Conservation (phyloP, 768 basidiomycete species). For the Galerina sulciceps region DNA sequence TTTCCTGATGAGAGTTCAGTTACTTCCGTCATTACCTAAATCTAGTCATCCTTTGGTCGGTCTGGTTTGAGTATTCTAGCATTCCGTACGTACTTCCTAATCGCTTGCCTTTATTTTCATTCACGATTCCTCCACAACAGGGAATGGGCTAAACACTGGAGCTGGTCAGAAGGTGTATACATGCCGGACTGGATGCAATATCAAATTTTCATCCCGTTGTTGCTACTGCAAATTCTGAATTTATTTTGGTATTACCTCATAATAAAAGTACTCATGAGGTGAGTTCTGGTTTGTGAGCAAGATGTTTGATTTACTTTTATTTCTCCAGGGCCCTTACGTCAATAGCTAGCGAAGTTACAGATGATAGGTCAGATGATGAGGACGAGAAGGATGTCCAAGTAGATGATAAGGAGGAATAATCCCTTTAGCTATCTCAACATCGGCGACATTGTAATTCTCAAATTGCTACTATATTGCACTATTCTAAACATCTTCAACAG, state of each 20-base stretch:
- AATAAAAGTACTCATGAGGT: constrained; percentile 76
- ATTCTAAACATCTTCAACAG: not conserved
- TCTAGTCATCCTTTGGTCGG: constrained; percentile 83
- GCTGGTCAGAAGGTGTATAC: constrained; percentile 66
- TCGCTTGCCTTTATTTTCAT: not conserved
- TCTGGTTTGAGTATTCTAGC: constrained; percentile 77
- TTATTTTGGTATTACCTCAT: constrained; percentile 94
- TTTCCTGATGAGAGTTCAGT: no score
- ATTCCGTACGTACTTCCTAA: constrained; percentile 63
- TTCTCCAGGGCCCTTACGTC: constrained; percentile 54
- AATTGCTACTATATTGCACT: not conserved
- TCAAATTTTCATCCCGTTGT: constrained; percentile 78
- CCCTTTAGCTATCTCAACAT: no score
- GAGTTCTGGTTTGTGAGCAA: constrained; percentile 27
- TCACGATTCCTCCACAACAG: constrained; percentile 37
- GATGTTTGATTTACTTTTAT: constrained; percentile 14
- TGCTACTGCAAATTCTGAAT: constrained; percentile 82
- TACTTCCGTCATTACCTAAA: constrained; percentile 93
- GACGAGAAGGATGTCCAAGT: constrained; percentile 51
- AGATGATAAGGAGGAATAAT: constrained; percentile 35
- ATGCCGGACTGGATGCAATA: constrained; percentile 79
- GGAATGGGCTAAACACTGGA: constrained; percentile 58
- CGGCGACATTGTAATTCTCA: not conserved
- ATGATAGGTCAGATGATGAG: constrained; percentile 85
- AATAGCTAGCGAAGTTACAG: constrained; percentile 43